phyloP scores from a whole-genome alignment of 352 stramenopile genomes.

The Lagenidium giganteum region DNA sequence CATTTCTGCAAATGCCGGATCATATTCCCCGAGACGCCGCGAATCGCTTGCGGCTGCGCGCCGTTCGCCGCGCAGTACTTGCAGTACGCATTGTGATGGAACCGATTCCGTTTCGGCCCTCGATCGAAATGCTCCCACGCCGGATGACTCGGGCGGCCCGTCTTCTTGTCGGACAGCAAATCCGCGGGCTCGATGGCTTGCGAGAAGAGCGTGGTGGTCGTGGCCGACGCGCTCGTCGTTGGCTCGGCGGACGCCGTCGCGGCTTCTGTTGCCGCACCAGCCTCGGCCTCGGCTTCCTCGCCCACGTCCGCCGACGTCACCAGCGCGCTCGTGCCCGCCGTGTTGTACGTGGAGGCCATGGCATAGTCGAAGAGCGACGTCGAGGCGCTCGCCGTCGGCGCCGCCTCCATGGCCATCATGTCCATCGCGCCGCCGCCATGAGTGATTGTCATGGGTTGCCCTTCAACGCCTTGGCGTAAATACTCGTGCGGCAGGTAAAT shows the following conservation, averaged over 20 bases:
- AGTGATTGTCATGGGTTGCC: not conserved
- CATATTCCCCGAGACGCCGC: constrained; percentile 79
- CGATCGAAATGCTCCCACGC: constrained; percentile 76
- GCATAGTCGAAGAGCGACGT: constrained; percentile 6
- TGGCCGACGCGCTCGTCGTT: not conserved
- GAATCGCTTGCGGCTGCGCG: constrained; percentile 32
- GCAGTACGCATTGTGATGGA: constrained; percentile 80
- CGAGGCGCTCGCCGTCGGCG: not conserved
- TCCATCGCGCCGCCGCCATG: not conserved
- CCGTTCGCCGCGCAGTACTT: constrained; percentile 60
- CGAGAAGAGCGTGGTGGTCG: not conserved
- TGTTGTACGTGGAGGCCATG: constrained; percentile 7
- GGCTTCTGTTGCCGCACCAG: no score
- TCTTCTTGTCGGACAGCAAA: constrained; percentile 45
- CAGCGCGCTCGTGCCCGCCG: constrained; percentile 2
- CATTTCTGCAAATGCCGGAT: constrained; percentile 81
- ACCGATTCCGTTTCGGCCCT: constrained; percentile 76
- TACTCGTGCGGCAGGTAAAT: constrained; percentile 2
- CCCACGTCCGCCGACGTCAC: constrained; percentile 1
- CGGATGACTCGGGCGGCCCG: constrained; percentile 61
- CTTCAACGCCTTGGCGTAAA: constrained; percentile 6
- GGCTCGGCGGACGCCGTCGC: not conserved
- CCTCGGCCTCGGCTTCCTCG: not conserved
- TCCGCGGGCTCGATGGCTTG: not conserved
- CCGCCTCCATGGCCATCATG: not conserved